These are phyloP conservation scores for Suhomyces chickasaworum DNA, from an alignment of 1,139 yeast species.

Conservation along the genomic window DNA sequence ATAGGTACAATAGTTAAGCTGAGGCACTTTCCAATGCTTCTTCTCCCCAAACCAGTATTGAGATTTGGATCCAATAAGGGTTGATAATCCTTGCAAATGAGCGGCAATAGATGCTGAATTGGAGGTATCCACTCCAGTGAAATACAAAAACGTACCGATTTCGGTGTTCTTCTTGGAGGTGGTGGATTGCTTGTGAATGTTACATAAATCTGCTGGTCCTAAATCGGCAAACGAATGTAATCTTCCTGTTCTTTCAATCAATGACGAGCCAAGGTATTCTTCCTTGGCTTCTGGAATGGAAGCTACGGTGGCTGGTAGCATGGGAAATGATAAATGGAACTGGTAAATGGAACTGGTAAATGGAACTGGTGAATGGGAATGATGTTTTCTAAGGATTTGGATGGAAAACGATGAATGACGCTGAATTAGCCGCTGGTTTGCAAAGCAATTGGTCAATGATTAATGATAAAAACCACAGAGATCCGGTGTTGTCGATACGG, in stretches of 20 bases:
- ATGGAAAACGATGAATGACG: background rate
- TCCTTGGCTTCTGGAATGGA: conserved; percentile 57
- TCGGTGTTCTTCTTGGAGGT: conserved; percentile 44
- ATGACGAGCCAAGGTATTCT: conserved; percentile 51
- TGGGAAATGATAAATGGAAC: too few species aligned
- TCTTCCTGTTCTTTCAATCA: conserved; percentile 55
- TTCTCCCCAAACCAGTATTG: conserved; percentile 67
- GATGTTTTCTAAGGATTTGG: background rate
- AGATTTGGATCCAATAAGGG: conserved; percentile 57
- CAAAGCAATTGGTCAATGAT: conserved; percentile 5
- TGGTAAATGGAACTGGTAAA: too few species aligned
- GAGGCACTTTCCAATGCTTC: conserved; percentile 74
- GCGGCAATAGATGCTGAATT: conserved; percentile 65
- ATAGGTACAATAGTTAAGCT: conserved; percentile 53
- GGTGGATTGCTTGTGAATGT: conserved; percentile 52
- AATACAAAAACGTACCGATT: conserved; percentile 56
- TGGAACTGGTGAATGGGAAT: too few species aligned
- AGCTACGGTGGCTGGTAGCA: conserved; percentile 48
- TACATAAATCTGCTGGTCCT: conserved; percentile 93
- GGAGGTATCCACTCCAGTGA: conserved; percentile 59
- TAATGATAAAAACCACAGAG: background rate
- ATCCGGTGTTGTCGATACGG: conserved; percentile 10
- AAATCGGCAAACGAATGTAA: conserved; percentile 51
- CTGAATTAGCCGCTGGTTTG: background rate
- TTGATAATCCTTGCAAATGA: conserved; percentile 75